phyloP scores from a whole-genome alignment of 306 rosid species.

The Carpinus viminea region DNA sequence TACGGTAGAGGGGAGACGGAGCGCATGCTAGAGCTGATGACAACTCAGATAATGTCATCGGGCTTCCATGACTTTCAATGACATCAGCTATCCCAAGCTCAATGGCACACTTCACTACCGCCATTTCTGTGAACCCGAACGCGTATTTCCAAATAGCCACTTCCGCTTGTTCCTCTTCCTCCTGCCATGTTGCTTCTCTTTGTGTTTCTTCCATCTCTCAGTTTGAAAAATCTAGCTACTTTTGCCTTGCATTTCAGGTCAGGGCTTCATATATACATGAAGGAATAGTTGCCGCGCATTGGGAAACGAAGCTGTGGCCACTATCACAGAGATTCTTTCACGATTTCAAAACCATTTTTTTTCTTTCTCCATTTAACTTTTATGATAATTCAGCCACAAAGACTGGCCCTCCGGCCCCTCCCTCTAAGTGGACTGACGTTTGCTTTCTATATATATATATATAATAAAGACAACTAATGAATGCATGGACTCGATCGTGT shows the following conservation, averaged over 20 bases:
- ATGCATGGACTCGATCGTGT: no score
- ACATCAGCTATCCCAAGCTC: slow-evolving; percentile 68
- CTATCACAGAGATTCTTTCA: background rate
- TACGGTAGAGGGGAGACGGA: slow-evolving; percentile 27
- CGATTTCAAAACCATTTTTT: background rate
- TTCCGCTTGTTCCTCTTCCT: slow-evolving; percentile 42
- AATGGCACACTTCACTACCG: slow-evolving; percentile 64
- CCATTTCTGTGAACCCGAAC: slow-evolving; percentile 57
- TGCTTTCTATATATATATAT: background rate
- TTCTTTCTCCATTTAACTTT: background rate
- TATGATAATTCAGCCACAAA: background rate
- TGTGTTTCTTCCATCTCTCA: slow-evolving; percentile 24
- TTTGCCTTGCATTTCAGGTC: background rate
- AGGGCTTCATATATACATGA: background rate
- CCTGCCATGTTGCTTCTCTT: slow-evolving; percentile 11
- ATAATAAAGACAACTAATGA: no score
- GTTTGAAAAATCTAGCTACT: background rate
- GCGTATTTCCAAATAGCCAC: slow-evolving; percentile 45
- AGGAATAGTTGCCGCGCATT: background rate
- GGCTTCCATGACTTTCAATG: slow-evolving; percentile 48
- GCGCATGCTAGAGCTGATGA: slow-evolving; percentile 46
- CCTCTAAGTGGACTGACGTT: background rate
- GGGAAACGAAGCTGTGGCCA: background rate
- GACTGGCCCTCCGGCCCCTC: background rate
- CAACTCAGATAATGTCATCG: slow-evolving; percentile 53